A percentile compares a stretch with the other conserved stretches of the same genome.
Evolutionary conservation across 768 basidiomycete species (phyloP).

Genomic region (Phallus indusiatus): DNA sequence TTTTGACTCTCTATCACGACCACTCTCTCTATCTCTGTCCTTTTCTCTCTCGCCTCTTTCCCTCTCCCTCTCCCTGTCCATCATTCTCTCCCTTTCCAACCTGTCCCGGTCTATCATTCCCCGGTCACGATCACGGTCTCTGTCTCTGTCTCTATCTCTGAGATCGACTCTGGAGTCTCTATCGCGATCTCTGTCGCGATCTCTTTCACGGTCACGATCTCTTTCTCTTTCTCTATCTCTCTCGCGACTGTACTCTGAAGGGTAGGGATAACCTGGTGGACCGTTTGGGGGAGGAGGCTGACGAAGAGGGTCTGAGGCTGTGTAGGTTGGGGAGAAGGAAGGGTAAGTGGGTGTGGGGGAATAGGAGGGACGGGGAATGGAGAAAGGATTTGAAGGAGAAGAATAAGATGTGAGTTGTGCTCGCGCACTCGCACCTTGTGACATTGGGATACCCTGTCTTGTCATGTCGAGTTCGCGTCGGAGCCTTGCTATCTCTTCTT

Average conservation of each 20-base stretch:
- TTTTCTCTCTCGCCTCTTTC: constrained; percentile 4
- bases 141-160: background rate
- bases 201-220: constrained; percentile 22
- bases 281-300: constrained; percentile 23
- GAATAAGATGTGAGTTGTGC: constrained; percentile 17
- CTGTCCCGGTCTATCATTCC: constrained; percentile 25
- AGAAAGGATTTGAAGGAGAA: constrained; percentile 20
- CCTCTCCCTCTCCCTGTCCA: constrained; percentile 13
- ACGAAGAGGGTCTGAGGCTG: constrained; percentile 13
- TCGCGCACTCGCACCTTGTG: constrained; percentile 11
- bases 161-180: background rate
- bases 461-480: constrained; percentile 55
- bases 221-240: constrained; percentile 32
- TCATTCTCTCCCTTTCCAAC: background rate
- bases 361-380: constrained; percentile 16
- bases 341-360: constrained; percentile 8
- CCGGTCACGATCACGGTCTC: background rate
- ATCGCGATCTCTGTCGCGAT: background rate
- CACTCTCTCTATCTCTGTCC: background rate
- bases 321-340: constrained; percentile 3
- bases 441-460: constrained; percentile 24
- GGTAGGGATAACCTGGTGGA: constrained; percentile 25
- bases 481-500: constrained; percentile 69
- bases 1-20: background rate
- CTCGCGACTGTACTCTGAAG: constrained; percentile 28